These are phyloP conservation scores for Amaranthus cruentus DNA, from an alignment of 148 eudicot species.

Conservation along the genomic window DNA sequence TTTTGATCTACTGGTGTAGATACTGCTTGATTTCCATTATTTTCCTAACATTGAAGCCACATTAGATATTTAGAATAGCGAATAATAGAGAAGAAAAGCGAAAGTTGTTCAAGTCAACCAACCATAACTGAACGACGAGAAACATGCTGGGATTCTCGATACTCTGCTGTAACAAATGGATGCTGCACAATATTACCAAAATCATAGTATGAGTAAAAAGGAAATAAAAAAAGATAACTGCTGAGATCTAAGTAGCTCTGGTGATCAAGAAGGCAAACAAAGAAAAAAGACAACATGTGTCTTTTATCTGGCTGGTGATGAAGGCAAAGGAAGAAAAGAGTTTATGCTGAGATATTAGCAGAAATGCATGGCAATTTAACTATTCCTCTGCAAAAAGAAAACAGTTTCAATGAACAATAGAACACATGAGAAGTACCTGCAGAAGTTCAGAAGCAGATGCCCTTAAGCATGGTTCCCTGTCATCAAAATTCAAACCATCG, in stretches of 20 bases:
- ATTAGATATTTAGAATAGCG: constrained; percentile 1
- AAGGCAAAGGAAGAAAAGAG: neutral
- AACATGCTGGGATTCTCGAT: constrained; percentile 35
- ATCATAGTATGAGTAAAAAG: constrained; percentile 11
- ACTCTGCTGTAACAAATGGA: constrained; percentile 64
- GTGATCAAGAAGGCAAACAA: neutral
- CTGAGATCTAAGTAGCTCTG: neutral
- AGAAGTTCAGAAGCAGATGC: constrained; percentile 69
- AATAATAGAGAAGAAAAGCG: neutral
- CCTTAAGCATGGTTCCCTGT: constrained; percentile 68
- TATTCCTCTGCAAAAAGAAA: neutral
- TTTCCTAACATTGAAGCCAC: constrained; percentile 32
- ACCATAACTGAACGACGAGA: constrained; percentile 49
- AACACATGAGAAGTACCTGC: constrained; percentile 36
- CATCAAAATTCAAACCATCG: constrained; percentile 9
- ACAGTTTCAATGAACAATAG: neutral
- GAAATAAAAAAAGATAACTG: neutral
- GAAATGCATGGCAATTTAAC: neutral
- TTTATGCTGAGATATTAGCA: neutral
- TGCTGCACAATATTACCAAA: constrained; percentile 46
- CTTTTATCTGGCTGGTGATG: too few relatives aligned
- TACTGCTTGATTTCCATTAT: constrained; percentile 28
- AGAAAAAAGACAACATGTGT: too few relatives aligned
- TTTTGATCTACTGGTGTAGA: constrained; percentile 30
- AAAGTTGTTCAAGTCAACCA: constrained; percentile 20